These are phyloP conservation scores for Dendrobium huoshanense DNA, from an alignment of 106 monocot species.

Conservation along the genomic window DNA sequence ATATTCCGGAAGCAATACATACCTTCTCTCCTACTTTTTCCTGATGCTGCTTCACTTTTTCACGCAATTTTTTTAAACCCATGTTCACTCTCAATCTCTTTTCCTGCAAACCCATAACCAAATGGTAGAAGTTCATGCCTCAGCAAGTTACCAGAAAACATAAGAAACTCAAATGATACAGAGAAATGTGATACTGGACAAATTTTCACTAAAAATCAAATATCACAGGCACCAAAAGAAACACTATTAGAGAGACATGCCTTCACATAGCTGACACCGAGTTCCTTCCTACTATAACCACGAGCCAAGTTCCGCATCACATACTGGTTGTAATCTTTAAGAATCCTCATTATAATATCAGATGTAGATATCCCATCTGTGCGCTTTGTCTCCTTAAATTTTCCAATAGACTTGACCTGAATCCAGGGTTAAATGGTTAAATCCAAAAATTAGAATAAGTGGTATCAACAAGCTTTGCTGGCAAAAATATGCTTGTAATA, in stretches of 20 bases:
- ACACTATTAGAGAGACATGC: constrained; percentile 17
- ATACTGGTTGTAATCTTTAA: constrained; percentile 80
- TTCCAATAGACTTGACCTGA: constrained; percentile 70
- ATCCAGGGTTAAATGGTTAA: neutral
- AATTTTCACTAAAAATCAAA: neutral
- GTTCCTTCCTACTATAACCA: constrained; percentile 78
- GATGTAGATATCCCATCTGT: constrained; percentile 83
- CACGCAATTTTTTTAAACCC: constrained; percentile 52
- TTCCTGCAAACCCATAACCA: constrained; percentile 31
- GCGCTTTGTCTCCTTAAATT: constrained; percentile 79
- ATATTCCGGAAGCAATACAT: neutral
- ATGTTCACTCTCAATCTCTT: constrained; percentile 73
- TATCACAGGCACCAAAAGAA: neutral
- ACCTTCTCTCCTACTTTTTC: constrained; percentile 79
- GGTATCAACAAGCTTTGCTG: neutral
- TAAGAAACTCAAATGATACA: neutral
- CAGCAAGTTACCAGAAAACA: neutral
- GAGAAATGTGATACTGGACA: neutral
- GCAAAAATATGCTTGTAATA: neutral
- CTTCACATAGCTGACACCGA: constrained; percentile 83
- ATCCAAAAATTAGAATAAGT: neutral
- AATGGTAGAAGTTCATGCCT: neutral
- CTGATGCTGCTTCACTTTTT: constrained; percentile 80
- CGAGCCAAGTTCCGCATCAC: constrained; percentile 82
- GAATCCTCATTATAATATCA: constrained; percentile 86